Evolutionary conservation across 257 asterid species (phyloP).

Genomic region (Primulina tabacum): DNA sequence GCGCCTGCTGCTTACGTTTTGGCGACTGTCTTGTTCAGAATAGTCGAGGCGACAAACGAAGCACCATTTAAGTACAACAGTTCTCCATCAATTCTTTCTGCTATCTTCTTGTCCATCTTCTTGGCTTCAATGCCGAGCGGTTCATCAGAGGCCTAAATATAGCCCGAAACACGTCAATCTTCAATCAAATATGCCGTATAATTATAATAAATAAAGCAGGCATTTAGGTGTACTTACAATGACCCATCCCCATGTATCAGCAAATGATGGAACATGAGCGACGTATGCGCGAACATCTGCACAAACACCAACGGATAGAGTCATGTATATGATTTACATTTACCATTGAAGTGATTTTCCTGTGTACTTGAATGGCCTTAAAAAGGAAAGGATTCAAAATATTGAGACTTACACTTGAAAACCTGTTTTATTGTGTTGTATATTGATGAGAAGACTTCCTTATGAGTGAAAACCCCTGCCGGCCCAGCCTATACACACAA

Average conservation of each 20-base stretch:
- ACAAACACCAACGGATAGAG: background rate
- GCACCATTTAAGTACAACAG: conserved; percentile 80
- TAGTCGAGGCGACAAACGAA: conserved; percentile 82
- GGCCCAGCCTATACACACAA: conserved; percentile 71
- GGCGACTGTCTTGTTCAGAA: conserved; percentile 78
- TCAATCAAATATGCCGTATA: background rate
- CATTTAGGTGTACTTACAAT: conserved; percentile 37
- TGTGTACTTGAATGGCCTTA: background rate
- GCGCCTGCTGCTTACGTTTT: conserved; percentile 51
- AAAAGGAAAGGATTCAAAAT: background rate
- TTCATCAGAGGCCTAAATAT: conserved; percentile 73
- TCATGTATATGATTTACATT: background rate
- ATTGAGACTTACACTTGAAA: conserved; percentile 70
- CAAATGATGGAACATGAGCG: conserved; percentile 97
- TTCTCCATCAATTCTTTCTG: conserved; percentile 84
- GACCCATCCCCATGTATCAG: conserved; percentile 99
- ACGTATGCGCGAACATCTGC: no score
- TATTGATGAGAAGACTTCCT: conserved; percentile 91
- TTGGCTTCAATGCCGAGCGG: conserved; percentile 79
- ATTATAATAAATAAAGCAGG: background rate
- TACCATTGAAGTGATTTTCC: background rate
- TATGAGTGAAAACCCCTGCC: conserved; percentile 87
- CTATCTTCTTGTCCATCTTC: conserved; percentile 78
- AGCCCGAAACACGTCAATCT: background rate
- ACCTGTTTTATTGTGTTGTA: conserved; percentile 88